Evolutionary conservation across 1,284 basidiomycete species (phyloP).

Genomic region (Heliocybe sulcata): DNA sequence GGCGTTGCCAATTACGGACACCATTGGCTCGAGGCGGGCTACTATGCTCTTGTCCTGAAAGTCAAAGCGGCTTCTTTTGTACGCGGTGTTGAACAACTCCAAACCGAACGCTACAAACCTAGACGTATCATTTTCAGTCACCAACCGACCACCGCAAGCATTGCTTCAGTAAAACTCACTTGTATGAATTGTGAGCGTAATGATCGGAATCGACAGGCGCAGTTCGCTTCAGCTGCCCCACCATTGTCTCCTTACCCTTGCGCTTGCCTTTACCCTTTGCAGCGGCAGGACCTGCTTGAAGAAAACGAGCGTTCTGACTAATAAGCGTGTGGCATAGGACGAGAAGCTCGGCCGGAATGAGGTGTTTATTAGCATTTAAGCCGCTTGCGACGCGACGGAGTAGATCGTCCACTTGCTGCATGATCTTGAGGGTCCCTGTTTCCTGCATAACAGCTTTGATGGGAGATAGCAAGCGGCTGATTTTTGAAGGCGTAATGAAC

Average conservation of each 20-base stretch:
- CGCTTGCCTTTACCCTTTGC: conserved; percentile 34
- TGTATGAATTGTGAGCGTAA: conserved; percentile 80
- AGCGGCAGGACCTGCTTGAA: conserved; percentile 45
- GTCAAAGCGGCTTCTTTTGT: conserved; percentile 83
- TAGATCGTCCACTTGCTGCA: conserved; percentile 86
- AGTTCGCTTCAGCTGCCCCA: conserved; percentile 62
- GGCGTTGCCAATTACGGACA: conserved; percentile 86
- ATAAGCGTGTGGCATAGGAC: conserved; percentile 87
- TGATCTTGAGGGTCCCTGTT: conserved; percentile 77
- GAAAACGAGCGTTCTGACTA: conserved; percentile 84
- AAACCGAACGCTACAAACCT: conserved; percentile 93
- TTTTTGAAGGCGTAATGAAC: conserved; percentile 66
- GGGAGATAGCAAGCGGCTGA: conserved; percentile 76
- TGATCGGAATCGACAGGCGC: conserved; percentile 52
- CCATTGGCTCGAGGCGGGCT: conserved; percentile 81
- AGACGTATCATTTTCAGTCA: conserved; percentile 12
- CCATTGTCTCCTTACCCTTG: conserved; percentile 50
- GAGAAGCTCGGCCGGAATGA: conserved; percentile 70
- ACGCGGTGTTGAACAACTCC: conserved; percentile 86
- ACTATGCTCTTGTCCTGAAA: conserved; percentile 70
- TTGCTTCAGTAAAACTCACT: conserved; percentile 33
- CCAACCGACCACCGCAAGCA: too few species aligned
- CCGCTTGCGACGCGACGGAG: conserved; percentile 80
- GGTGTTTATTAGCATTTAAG: conserved; percentile 75
- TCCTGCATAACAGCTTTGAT: conserved; percentile 83